phyloP scores from a whole-genome alignment of 2,329 filamentous ascomycete species.

The Penicillium sp. region DNA sequence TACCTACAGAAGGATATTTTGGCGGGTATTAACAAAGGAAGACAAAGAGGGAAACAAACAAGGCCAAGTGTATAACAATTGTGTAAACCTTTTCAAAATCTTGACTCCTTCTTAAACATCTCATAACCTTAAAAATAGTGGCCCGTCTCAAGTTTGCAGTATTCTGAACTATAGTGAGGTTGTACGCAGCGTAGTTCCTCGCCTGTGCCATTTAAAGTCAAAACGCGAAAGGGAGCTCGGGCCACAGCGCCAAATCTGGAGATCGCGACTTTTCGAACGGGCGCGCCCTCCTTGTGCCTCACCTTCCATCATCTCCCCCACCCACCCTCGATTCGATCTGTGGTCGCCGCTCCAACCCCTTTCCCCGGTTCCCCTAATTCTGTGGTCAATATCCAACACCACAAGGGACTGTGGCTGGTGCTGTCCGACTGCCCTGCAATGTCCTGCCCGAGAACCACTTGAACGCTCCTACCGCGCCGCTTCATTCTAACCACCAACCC shows the following conservation, averaged over 20 bases:
- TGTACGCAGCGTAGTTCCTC: neutral
- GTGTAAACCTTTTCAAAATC: neutral
- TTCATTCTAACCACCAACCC: neutral
- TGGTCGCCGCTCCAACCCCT: neutral
- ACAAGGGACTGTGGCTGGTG: neutral
- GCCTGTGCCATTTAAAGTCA: conserved; percentile 1
- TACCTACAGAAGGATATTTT: conserved; percentile 19
- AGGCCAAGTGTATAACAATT: conserved; percentile 19
- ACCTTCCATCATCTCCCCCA: conserved; percentile 6
- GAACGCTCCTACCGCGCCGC: conserved; percentile 9
- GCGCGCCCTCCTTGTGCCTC: conserved; percentile 25
- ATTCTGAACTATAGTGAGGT: neutral
- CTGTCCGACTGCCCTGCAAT: conserved; percentile 29
- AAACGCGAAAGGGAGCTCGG: conserved; percentile 37
- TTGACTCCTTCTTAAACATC: neutral
- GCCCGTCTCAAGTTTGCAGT: neutral
- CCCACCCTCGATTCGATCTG: conserved; percentile 6
- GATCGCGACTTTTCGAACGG: conserved; percentile 41
- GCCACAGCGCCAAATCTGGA: conserved; percentile 34
- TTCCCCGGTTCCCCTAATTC: neutral
- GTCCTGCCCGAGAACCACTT: conserved; percentile 24
- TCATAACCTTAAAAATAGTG: neutral
- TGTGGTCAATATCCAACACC: neutral
- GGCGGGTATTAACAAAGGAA: conserved; percentile 6
- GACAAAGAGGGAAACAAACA: conserved; percentile 5